phyloP scores from a whole-genome alignment of 2,329 filamentous ascomycete species.

The Aspergillus sp. region DNA sequence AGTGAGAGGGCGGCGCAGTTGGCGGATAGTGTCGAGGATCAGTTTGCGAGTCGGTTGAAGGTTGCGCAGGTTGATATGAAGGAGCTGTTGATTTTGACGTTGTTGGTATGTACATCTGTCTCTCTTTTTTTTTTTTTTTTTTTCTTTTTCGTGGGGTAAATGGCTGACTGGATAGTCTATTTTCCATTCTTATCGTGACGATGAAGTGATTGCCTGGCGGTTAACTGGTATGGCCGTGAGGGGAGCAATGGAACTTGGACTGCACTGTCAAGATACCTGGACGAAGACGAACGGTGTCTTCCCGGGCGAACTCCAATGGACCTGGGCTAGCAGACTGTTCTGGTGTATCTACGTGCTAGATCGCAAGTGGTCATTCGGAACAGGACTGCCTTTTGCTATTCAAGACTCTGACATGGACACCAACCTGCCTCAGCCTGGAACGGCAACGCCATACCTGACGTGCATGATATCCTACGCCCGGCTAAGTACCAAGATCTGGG shows the following conservation, averaged over 20 bases:
- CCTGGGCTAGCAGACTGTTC: slow-evolving; percentile 37
- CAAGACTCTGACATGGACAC: slow-evolving; percentile 49
- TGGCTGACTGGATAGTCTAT: slow-evolving; percentile 20
- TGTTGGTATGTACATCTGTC: slow-evolving; percentile 16
- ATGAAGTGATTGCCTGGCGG: slow-evolving; percentile 48
- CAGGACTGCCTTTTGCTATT: slow-evolving; percentile 46
- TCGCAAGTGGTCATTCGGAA: slow-evolving; percentile 50
- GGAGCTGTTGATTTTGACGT: slow-evolving; percentile 27
- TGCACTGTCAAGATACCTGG: slow-evolving; percentile 45
- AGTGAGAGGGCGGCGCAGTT: slow-evolving; percentile 51
- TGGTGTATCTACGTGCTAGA: slow-evolving; percentile 52
- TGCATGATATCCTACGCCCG: slow-evolving; percentile 48
- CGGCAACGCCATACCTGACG: slow-evolving; percentile 37
- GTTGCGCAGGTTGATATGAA: slow-evolving; percentile 36
- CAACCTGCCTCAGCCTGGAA: slow-evolving; percentile 41
- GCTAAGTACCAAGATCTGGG: slow-evolving; percentile 45
- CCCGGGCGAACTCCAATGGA: slow-evolving; percentile 31
- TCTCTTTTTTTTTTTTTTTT: no score
- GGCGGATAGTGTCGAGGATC: slow-evolving; percentile 31
- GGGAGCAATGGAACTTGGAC: slow-evolving; percentile 45
- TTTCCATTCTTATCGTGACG: slow-evolving; percentile 41
- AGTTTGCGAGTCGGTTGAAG: slow-evolving; percentile 28
- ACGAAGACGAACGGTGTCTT: slow-evolving; percentile 28
- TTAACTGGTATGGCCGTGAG: slow-evolving; percentile 45
- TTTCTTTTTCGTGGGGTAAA: not conserved